Percentiles rank a stretch among this genome's conserved stretches.
Conservation (phyloP, 2,329 filamentous ascomycete species). For the Phyllosticta citribraziliensis region DNA sequence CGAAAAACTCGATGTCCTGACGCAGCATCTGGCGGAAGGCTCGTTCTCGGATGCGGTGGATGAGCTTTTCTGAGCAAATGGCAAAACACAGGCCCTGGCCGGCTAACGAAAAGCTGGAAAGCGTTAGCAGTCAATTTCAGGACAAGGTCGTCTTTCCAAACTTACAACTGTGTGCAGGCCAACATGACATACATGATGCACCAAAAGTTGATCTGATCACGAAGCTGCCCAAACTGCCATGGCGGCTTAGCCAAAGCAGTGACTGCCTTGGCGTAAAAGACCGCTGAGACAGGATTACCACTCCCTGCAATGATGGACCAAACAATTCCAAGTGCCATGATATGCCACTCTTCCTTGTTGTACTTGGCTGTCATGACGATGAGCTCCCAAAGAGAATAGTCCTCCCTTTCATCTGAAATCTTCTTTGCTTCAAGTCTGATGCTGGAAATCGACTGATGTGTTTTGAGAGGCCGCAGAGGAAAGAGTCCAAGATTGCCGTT, state of each 20-base stretch:
- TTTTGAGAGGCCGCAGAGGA: constrained; percentile 33
- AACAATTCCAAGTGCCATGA: constrained; percentile 64
- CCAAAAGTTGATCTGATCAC: constrained; percentile 73
- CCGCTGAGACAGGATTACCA: constrained; percentile 64
- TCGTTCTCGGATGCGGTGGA: constrained; percentile 70
- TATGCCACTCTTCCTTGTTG: constrained; percentile 60
- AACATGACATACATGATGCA: constrained; percentile 81
- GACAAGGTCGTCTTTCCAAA: neutral
- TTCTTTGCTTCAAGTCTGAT: constrained; percentile 52
- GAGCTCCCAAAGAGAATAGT: constrained; percentile 65
- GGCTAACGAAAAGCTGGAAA: constrained; percentile 41
- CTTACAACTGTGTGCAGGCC: constrained; percentile 55
- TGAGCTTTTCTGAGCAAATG: constrained; percentile 73
- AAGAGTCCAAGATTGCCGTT: constrained; percentile 44
- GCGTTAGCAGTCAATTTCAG: neutral
- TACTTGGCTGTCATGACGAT: constrained; percentile 72
- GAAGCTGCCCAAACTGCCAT: constrained; percentile 46
- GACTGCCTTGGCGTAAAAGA: constrained; percentile 88
- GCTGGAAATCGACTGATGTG: constrained; percentile 53
- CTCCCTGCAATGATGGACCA: constrained; percentile 70
- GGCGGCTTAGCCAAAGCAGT: constrained; percentile 53
- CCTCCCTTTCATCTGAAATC: constrained; percentile 36
- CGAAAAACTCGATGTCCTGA: constrained; percentile 89
- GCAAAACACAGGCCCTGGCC: constrained; percentile 61
- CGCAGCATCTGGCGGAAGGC: constrained; percentile 83